Evolutionary conservation across 1,284 basidiomycete species (phyloP).

Genomic region (Trichosporon asahii): DNA sequence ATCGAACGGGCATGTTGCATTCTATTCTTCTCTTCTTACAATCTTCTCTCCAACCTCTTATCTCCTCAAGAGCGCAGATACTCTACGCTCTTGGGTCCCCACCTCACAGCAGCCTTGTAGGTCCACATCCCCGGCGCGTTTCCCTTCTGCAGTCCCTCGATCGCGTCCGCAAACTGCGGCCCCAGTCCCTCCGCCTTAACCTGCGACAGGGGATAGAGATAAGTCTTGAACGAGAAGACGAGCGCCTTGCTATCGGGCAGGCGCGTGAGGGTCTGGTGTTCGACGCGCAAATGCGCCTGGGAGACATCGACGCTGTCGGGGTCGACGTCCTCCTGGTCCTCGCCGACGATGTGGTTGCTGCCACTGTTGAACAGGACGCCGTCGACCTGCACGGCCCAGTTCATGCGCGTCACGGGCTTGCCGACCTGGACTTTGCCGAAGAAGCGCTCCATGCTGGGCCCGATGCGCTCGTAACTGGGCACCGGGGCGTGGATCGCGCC

Average conservation of each 20-base stretch:
- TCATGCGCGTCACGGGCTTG: slow-evolving; percentile 18
- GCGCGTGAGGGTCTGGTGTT: slow-evolving; percentile 22
- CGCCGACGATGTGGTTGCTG: slow-evolving; percentile 17
- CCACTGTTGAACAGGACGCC: slow-evolving; percentile 13
- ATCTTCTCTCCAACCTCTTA: no score
- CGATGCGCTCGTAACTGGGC: slow-evolving; percentile 20
- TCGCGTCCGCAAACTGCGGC: slow-evolving; percentile 18
- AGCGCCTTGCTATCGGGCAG: slow-evolving; percentile 15
- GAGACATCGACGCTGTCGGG: background rate
- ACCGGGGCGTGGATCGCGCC: slow-evolving; percentile 19
- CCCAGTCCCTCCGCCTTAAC: slow-evolving; percentile 19
- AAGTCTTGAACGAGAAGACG: slow-evolving; percentile 23
- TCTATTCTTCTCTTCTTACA: no score
- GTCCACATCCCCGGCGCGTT: slow-evolving; percentile 23
- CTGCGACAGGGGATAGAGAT: slow-evolving; percentile 16
- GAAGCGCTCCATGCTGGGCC: slow-evolving; percentile 24
- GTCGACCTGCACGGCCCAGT: slow-evolving; percentile 22
- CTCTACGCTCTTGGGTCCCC: slow-evolving; percentile 16
- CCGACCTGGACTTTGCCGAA: slow-evolving; percentile 17
- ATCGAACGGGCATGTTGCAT: no score
- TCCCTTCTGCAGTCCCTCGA: slow-evolving; percentile 21
- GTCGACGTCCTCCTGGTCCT: slow-evolving; percentile 5
- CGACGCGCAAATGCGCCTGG: slow-evolving; percentile 19
- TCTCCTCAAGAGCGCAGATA: slow-evolving; percentile 12
- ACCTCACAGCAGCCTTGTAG: slow-evolving; percentile 22